These are phyloP conservation scores for Theileria sp. DNA, from an alignment of 169 alveolate species.

Conservation along the genomic window DNA sequence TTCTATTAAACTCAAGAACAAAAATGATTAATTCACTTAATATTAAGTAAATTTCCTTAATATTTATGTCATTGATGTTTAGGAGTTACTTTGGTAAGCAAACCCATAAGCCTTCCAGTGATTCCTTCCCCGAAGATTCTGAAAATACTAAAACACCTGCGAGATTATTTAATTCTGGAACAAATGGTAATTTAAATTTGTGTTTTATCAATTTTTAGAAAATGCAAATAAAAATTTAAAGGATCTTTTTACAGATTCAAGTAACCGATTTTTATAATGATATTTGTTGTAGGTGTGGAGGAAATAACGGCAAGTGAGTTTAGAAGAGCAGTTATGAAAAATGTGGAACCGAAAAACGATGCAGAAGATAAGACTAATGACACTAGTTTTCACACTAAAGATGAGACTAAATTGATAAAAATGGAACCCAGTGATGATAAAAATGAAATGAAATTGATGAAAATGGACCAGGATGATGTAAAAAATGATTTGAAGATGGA, in stretches of 20 bases:
- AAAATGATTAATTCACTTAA: conserved; percentile 44
- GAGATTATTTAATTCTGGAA: not conserved
- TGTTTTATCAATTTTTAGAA: conserved; percentile 3
- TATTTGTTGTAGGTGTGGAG: not conserved
- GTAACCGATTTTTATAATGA: not conserved
- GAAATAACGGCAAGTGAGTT: not conserved
- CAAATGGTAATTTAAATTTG: not conserved
- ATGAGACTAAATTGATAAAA: too few relatives aligned
- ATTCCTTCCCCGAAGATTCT: conserved; percentile 33
- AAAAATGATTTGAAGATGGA: not conserved
- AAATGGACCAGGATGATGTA: not conserved
- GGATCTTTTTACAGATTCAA: not conserved
- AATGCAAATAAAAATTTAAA: not conserved
- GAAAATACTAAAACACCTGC: conserved; percentile 26
- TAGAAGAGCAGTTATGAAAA: not conserved
- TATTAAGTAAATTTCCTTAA: conserved; percentile 32
- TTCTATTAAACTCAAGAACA: conserved; percentile 29
- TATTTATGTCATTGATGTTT: not conserved
- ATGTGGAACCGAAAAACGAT: not conserved
- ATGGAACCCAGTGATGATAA: not conserved
- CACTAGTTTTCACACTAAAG: not conserved
- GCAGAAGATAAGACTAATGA: too few relatives aligned
- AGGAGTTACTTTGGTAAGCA: conserved; percentile 9
- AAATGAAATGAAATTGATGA: not conserved
- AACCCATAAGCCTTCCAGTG: conserved; percentile 38